Percentiles rank a stretch among this genome's conserved stretches.
Evolutionary conservation across 139 green algal genomes (phyloP).

Genomic region (Ettlia oleoabundans): DNA sequence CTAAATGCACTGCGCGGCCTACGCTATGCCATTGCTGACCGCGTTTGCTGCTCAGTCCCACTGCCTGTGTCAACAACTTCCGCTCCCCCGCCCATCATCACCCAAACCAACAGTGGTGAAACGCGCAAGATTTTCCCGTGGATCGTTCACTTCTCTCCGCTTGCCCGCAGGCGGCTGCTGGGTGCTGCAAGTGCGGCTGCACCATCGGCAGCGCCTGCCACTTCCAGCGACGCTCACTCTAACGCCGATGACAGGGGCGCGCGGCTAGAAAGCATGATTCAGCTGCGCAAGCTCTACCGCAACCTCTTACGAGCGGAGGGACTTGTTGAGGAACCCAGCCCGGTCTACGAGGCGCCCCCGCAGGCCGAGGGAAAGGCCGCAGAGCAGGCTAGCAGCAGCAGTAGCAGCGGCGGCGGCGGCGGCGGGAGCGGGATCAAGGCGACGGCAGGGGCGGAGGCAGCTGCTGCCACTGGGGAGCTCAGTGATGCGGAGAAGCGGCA

Average conservation of each 20-base stretch:
- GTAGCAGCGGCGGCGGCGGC: not conserved
- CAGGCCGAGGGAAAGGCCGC: not conserved
- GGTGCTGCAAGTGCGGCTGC: not conserved
- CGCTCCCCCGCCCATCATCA: no score
- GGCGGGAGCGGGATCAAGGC: slow-evolving; percentile 36
- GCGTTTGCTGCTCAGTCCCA: no score
- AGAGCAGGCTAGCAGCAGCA: not conserved
- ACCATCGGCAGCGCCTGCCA: not conserved
- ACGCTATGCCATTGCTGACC: no score
- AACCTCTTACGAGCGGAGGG: slow-evolving; percentile 75
- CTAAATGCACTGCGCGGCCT: no score
- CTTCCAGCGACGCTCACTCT: not conserved
- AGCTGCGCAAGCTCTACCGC: slow-evolving; percentile 81
- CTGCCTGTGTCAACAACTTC: no score
- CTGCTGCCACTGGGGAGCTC: no score
- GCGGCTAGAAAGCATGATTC: slow-evolving; percentile 70
- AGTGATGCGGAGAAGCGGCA: no score
- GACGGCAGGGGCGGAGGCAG: no score
- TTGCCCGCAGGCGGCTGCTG: not conserved
- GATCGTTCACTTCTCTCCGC: no score
- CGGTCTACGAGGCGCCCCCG: slow-evolving; percentile 58
- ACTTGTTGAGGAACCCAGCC: slow-evolving; percentile 57
- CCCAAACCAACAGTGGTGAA: no score
- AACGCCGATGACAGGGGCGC: slow-evolving; percentile 26
- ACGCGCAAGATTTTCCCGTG: no score